These are phyloP conservation scores for Funneliformis caledonium DNA, from an alignment of 371 early-diverging fungal genomes.

Conservation along the genomic window DNA sequence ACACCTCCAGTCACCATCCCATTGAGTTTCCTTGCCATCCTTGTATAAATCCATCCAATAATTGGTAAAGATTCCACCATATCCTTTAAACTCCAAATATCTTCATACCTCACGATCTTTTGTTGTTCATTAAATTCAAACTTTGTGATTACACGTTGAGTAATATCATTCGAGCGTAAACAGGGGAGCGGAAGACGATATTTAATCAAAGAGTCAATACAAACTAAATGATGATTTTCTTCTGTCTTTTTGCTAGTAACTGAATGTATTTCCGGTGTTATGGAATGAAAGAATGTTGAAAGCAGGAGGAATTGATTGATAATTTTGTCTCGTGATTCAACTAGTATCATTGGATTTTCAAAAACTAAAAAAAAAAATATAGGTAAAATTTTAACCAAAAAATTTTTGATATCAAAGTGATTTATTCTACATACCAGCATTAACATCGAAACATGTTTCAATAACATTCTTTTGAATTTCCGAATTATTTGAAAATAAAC, in stretches of 20 bases:
- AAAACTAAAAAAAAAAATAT: slow-evolving; percentile 24
- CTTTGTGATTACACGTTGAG: neutral
- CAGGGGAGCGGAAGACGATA: slow-evolving; percentile 4
- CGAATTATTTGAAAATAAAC: slow-evolving; percentile 20
- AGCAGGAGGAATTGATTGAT: slow-evolving; percentile 19
- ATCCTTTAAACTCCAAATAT: slow-evolving; percentile 40
- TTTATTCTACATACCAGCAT: slow-evolving; percentile 31
- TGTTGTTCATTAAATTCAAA: slow-evolving; percentile 37
- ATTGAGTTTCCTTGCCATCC: slow-evolving; percentile 15
- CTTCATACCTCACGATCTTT: slow-evolving; percentile 37
- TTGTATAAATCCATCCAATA: slow-evolving; percentile 37
- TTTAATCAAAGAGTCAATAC: slow-evolving; percentile 32
- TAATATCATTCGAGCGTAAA: neutral
- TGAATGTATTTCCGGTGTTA: slow-evolving; percentile 6
- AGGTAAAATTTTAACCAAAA: too few species aligned
- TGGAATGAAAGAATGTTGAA: neutral
- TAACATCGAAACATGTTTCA: neutral
- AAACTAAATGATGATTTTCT: slow-evolving; percentile 32
- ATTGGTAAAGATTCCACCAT: slow-evolving; percentile 33
- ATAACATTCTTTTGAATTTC: neutral
- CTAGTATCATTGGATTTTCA: slow-evolving; percentile 29
- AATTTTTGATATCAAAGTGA: neutral
- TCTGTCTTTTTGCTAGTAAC: neutral
- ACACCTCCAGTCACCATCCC: slow-evolving; percentile 12
- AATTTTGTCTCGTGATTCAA: slow-evolving; percentile 7